These are phyloP conservation scores for Boletus eberwhitei DNA, from an alignment of 768 basidiomycete genomes.

Conservation along the genomic window DNA sequence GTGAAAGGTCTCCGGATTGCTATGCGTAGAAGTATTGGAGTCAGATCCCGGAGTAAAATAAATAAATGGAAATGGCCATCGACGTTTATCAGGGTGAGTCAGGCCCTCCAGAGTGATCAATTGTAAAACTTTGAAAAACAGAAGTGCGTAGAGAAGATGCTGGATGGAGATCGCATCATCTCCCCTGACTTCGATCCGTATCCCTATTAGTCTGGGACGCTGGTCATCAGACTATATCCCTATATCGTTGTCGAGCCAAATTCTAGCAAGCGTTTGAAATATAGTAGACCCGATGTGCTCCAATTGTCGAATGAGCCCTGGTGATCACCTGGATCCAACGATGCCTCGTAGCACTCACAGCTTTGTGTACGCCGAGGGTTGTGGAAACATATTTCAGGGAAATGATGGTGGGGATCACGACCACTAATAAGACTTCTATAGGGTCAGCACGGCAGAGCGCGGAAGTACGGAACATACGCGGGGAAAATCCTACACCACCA, in stretches of 20 bases:
- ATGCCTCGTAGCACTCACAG: constrained; percentile 42
- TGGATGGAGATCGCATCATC: constrained; percentile 42
- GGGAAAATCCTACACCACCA: constrained; percentile 69
- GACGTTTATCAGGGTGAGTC: constrained; percentile 44
- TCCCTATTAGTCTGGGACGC: background rate
- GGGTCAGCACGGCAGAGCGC: constrained; percentile 1
- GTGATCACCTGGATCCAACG: background rate
- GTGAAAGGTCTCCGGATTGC: background rate
- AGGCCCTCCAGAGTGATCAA: constrained; percentile 49
- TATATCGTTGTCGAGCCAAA: constrained; percentile 49
- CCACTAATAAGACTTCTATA: constrained; percentile 60
- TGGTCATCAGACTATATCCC: no score
- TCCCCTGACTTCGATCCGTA: constrained; percentile 17
- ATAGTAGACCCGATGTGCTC: constrained; percentile 74
- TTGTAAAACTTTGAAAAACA: constrained; percentile 56
- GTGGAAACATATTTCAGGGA: constrained; percentile 72
- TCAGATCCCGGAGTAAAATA: background rate
- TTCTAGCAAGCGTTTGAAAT: constrained; percentile 69
- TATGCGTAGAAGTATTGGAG: background rate
- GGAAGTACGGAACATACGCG: constrained; percentile 39
- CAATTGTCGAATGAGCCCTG: constrained; percentile 39
- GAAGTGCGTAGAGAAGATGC: constrained; percentile 53
- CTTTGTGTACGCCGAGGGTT: constrained; percentile 74
- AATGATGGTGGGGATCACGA: constrained; percentile 72
- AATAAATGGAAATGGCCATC: constrained; percentile 27